A percentile compares a stretch with the other conserved stretches of the same genome.
These are phyloP conservation scores for Bryoglossum gracile DNA, from an alignment of 495 filamentous ascomycete genomes.

Conservation along the genomic window DNA sequence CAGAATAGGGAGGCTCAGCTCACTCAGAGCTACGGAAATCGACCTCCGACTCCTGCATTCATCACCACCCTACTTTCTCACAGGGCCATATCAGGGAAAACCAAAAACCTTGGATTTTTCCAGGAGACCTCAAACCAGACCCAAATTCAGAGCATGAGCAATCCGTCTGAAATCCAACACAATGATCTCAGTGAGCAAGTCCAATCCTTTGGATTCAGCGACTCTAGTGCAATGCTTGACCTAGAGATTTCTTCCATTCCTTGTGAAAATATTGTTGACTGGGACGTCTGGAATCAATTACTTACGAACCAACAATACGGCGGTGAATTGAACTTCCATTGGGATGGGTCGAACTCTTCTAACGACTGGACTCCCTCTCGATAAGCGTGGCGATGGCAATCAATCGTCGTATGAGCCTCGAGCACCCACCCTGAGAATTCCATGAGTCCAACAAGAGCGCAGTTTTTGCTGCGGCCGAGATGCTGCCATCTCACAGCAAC, in stretches of 20 bases:
- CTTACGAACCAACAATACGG: too few relatives aligned
- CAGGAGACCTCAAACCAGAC: neutral
- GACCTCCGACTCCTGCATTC: neutral
- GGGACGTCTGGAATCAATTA: neutral
- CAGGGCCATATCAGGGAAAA: neutral
- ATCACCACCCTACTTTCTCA: neutral
- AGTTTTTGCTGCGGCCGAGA: too few relatives aligned
- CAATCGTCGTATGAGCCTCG: too few relatives aligned
- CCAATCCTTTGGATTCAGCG: neutral
- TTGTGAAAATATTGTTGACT: neutral
- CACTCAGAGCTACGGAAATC: neutral
- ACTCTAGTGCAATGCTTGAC: neutral
- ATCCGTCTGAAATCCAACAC: neutral
- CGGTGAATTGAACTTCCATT: too few relatives aligned
- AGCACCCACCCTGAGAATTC: too few relatives aligned
- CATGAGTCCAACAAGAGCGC: too few relatives aligned
- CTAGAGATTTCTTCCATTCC: neutral
- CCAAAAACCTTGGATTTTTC: neutral
- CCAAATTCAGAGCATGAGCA: neutral
- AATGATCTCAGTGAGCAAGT: neutral
- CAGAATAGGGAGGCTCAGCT: slow-evolving; percentile 2
- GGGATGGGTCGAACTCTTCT: too few relatives aligned
- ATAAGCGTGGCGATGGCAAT: too few relatives aligned
- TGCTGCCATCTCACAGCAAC: too few relatives aligned
- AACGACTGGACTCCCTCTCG: too few relatives aligned